Evolutionary conservation across 2,329 filamentous ascomycete species (phyloP), one percentile per base, ranked within the genome.

Genomic region (Botryotinia globosa): DNA sequence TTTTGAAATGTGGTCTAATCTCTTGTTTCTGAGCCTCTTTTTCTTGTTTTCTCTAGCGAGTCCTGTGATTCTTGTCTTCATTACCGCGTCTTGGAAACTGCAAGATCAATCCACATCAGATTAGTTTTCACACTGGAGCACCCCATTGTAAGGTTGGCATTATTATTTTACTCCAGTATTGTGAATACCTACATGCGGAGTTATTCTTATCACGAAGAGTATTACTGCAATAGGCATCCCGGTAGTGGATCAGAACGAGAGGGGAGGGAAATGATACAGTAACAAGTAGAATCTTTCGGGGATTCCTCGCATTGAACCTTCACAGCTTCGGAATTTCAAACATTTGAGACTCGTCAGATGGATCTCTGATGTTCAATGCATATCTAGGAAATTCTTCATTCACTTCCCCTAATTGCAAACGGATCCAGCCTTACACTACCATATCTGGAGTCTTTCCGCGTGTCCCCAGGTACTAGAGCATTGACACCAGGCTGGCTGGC

Each of bases 401-500:
- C 18, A 32, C n/a, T 68, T 32, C 12, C 37, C 34, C 65, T 12
- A 67, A 32, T 56, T 10, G 5, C 29, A 16, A 66, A 54, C n/a
- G 45, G 64, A 56, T 42, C 34, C 34, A 42, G 48, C 48, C 48
- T 39, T 51, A 45, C 29, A 65, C 42, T 48, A 48, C 62, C 42
- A 48, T 66, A 68, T 56, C 48, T 68, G 48, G n/a, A 54, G 48
- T 56, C 6, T 42, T 56, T 42, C 48, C 34, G 34, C 45, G 16
- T 29, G 22, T n/a, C 48, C 64, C 64, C 64, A 56, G 34, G n/a
- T 67, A 56, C 34, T 37, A 16, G n/a, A 68, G 65, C 65, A 68
- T 68, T 22, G 65, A 68, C 37, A 68, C 48, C 65, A 32, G 48
- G 65, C 65, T 65, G 63, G 63, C 63, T 56, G 65, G 65, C 65